phyloP scores from a whole-genome alignment of 495 filamentous ascomycete species.

The Pyrenula massariospora region DNA sequence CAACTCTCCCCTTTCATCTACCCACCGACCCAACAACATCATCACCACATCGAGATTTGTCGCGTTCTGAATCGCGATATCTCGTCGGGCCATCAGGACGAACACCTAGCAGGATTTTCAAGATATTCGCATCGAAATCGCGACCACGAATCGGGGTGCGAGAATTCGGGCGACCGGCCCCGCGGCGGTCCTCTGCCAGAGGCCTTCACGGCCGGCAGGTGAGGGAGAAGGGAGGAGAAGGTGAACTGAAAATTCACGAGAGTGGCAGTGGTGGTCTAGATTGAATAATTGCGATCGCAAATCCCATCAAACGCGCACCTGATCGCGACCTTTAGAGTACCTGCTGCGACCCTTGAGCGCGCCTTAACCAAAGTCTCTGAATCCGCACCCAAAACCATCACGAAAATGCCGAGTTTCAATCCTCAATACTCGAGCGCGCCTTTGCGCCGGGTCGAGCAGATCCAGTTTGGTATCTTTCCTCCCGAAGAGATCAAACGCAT shows the following conservation, averaged over 20 bases:
- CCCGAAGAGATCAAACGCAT: conserved; percentile 97
- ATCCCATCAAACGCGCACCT: background rate
- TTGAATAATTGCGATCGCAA: background rate
- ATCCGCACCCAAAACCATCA: conserved; percentile 6
- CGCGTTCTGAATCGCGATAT: conserved; percentile 34
- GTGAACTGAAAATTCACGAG: background rate
- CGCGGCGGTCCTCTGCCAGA: conserved; percentile 35
- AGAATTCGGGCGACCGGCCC: conserved; percentile 11
- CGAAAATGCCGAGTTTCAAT: conserved; percentile 76
- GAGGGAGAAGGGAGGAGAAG: background rate
- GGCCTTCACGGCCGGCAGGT: conserved; percentile 30
- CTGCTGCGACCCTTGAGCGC: background rate
- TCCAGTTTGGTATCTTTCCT: conserved; percentile 93
- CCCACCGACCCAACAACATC: conserved; percentile 18
- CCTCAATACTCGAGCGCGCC: conserved; percentile 91
- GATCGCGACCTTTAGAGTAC: background rate
- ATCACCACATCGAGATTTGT: conserved; percentile 26
- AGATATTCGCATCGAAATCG: background rate
- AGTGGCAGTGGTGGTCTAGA: background rate
- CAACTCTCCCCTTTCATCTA: conserved; percentile 32
- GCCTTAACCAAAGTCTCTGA: conserved; percentile 3
- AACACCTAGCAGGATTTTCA: conserved; percentile 7
- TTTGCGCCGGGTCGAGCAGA: conserved; percentile 89
- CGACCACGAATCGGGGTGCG: background rate
- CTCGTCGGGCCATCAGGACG: conserved; percentile 7